Conservation (phyloP, 805 yeast genomes). For the Starmerella floris region DNA sequence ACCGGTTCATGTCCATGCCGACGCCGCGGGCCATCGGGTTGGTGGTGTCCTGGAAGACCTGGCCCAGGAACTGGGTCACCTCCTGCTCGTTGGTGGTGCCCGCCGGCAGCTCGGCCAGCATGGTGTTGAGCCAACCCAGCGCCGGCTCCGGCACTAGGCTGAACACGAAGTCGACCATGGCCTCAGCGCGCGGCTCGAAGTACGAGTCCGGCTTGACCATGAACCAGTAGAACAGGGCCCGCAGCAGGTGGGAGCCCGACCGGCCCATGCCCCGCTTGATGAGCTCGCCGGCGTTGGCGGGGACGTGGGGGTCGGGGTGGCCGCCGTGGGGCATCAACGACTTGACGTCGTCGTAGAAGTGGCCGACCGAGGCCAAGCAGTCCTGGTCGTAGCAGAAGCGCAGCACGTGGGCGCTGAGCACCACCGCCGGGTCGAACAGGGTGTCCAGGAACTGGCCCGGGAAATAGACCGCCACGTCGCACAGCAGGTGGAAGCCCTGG, state of each 20-base stretch:
- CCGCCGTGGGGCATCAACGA: background rate
- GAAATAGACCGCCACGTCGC: constrained; percentile 15
- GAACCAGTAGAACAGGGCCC: constrained; percentile 54
- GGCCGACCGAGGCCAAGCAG: constrained; percentile 55
- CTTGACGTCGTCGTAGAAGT: constrained; percentile 62
- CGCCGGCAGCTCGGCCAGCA: constrained; percentile 45
- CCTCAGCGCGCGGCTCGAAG: constrained; percentile 15
- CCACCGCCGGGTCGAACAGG: constrained; percentile 31
- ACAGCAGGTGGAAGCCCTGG: constrained; percentile 18
- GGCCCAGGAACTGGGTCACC: constrained; percentile 41
- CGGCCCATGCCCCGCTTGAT: constrained; percentile 16
- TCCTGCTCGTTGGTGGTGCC: constrained; percentile 56
- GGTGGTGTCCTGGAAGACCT: constrained; percentile 25
- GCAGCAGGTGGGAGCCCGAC: constrained; percentile 45
- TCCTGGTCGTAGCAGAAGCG: constrained; percentile 43
- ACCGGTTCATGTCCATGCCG: constrained; percentile 58
- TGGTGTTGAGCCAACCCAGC: constrained; percentile 49
- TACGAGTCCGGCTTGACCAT: constrained; percentile 45
- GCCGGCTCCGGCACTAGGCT: constrained; percentile 31
- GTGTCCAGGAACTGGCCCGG: constrained; percentile 10
- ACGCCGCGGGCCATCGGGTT: constrained; percentile 63
- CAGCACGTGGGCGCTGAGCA: constrained; percentile 19
- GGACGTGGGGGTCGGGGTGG: background rate
- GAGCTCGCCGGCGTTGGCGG: background rate
- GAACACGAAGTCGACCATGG: constrained; percentile 15